Conservation (phyloP, 164 flowering plant genomes). For the Protea cynaroides region DNA sequence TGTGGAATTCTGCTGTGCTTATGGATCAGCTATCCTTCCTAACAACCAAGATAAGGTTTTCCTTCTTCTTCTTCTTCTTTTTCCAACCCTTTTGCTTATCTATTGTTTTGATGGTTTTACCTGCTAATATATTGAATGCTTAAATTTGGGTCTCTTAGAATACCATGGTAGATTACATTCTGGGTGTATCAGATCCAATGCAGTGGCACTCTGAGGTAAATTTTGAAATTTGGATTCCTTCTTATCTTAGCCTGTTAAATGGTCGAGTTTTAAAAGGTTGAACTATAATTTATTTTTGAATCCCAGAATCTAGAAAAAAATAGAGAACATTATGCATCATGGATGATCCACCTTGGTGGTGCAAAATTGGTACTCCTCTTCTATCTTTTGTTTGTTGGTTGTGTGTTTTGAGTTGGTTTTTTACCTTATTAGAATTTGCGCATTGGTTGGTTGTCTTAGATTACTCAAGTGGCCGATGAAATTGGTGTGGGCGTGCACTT, state of each 20-base stretch:
- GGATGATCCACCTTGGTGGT: conserved; percentile 70
- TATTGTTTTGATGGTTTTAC: not conserved
- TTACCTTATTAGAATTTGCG: not conserved
- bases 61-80: not conserved
- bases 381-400: conserved; percentile 10
- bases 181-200: conserved; percentile 86
- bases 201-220: conserved; percentile 86
- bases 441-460: conserved; percentile 33
- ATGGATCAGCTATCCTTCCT: conserved; percentile 88
- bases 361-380: conserved; percentile 50
- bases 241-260: too few species aligned
- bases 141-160: conserved; percentile 27
- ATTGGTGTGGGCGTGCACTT: conserved; percentile 95
- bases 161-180: conserved; percentile 77
- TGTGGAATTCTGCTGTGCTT: conserved; percentile 77
- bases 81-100: not conserved
- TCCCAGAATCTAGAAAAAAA: conserved; percentile 75
- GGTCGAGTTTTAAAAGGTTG: too few species aligned
- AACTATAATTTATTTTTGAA: conserved; percentile 7
- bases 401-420: not conserved
- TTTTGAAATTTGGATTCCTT: not conserved
- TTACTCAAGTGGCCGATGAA: conserved; percentile 62
- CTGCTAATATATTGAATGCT: not conserved
- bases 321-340: conserved; percentile 70
- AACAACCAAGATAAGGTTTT: conserved; percentile 61